A percentile compares a stretch with the other conserved stretches of the same genome.
Evolutionary conservation across 2,329 filamentous ascomycete genomes (phyloP).

Genomic region (Calycina marina): DNA sequence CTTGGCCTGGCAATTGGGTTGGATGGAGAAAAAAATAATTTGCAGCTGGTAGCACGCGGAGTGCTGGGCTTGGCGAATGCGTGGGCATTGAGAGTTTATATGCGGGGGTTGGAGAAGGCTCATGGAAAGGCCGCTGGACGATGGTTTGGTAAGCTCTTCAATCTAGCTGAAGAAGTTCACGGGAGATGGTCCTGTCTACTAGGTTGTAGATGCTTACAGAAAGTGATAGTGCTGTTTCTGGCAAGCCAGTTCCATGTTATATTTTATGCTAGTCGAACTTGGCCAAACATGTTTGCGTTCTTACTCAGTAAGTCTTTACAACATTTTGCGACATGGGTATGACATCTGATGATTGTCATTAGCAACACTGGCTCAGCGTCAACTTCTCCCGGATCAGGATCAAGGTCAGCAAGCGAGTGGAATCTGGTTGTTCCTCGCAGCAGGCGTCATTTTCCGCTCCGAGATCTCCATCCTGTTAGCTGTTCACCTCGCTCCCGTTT

Average conservation of each 20-base stretch:
- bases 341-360: constrained; percentile 2
- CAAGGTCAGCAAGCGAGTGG: constrained; percentile 31
- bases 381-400: constrained; percentile 11
- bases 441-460: constrained; percentile 75
- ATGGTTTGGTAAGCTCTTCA: no score
- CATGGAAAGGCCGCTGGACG: constrained; percentile 55
- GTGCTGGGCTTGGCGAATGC: constrained; percentile 68
- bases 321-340: no score
- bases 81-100: constrained; percentile 50
- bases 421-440: constrained; percentile 62
- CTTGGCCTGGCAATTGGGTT: constrained; percentile 64
- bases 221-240: constrained; percentile 57
- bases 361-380: constrained; percentile 49
- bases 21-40: no score
- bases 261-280: constrained; percentile 80
- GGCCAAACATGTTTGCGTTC: constrained; percentile 97
- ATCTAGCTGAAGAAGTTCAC: no score
- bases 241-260: constrained; percentile 81
- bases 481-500: constrained; percentile 49
- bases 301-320: constrained; percentile 50
- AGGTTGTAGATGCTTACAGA: no score
- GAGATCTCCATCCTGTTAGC: constrained; percentile 73
- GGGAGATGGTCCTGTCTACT: no score
- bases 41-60: constrained; percentile 53
- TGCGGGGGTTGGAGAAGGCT: constrained; percentile 43